phyloP scores from a whole-genome alignment of 2,329 filamentous ascomycete genomes.

The Penicillium freii region DNA sequence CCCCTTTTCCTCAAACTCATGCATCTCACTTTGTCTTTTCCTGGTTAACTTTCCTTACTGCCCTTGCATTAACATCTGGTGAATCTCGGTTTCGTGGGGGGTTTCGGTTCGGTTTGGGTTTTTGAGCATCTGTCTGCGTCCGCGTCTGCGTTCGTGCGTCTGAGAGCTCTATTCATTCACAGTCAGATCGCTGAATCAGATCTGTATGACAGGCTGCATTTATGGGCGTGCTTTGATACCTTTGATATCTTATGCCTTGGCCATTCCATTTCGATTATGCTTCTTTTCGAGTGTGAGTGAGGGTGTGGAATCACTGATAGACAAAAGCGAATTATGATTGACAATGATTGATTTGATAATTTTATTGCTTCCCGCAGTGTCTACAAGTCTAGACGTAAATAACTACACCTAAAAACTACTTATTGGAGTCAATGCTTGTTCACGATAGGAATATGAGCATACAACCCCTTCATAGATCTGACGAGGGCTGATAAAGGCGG shows the following conservation, averaged over 20 bases:
- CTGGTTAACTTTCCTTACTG: slow-evolving; percentile 5
- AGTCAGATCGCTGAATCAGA: background rate
- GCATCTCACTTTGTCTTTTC: slow-evolving; percentile 10
- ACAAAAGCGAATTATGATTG: slow-evolving; percentile 13
- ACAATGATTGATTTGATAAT: slow-evolving; percentile 2
- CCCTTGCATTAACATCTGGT: slow-evolving; percentile 17
- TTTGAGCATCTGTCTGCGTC: slow-evolving; percentile 3
- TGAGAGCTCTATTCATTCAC: background rate
- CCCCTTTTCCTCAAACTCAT: slow-evolving; percentile 14
- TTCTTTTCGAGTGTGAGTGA: slow-evolving; percentile 1
- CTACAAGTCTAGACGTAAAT: background rate
- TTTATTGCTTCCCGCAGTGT: background rate
- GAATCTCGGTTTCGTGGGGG: slow-evolving; percentile 1
- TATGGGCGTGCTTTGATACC: background rate
- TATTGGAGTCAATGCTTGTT: background rate
- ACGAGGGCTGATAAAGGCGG: background rate
- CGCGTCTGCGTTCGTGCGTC: background rate
- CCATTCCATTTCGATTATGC: background rate
- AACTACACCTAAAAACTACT: background rate
- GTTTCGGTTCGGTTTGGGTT: slow-evolving; percentile 2
- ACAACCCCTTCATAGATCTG: background rate
- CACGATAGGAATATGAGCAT: background rate
- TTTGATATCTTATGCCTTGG: background rate
- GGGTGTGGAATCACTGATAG: slow-evolving; percentile 2
- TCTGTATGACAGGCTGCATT: background rate